A percentile compares a stretch with the other conserved stretches of the same genome.
phyloP scores from a whole-genome alignment of 192 early-diverging fungal species.

The Rhizoclosmatium globosum region DNA sequence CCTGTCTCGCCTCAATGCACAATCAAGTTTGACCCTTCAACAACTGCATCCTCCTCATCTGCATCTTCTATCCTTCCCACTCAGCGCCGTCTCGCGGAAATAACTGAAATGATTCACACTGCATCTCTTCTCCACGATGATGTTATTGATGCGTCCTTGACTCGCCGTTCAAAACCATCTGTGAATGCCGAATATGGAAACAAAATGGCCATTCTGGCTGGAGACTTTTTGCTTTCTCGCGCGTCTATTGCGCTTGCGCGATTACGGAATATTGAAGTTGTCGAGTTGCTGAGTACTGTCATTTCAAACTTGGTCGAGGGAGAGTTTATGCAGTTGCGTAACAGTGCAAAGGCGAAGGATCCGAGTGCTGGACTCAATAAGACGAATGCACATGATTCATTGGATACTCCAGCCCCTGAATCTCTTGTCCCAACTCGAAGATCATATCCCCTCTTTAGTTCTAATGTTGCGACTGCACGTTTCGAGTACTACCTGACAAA shows the following conservation, averaged over 20 bases:
- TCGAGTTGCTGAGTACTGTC: slow-evolving; percentile 90
- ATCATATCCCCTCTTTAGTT: background rate
- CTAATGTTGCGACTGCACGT: slow-evolving; percentile 44
- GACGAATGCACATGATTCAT: background rate
- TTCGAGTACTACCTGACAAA: slow-evolving; percentile 96
- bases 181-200: slow-evolving; percentile 92
- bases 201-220: slow-evolving; percentile 94
- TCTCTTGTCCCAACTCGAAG: slow-evolving; percentile 5
- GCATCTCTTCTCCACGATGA: slow-evolving; percentile 96
- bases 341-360: slow-evolving; percentile 46
- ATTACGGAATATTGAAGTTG: slow-evolving; percentile 89
- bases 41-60: background rate
- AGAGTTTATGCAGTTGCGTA: slow-evolving; percentile 96
- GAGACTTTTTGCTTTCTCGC: slow-evolving; percentile 91
- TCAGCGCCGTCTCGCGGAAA: slow-evolving; percentile 93
- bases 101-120: slow-evolving; percentile 98
- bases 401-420: background rate
- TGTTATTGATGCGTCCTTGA: slow-evolving; percentile 81
- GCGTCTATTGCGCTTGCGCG: slow-evolving; percentile 91
- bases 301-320: slow-evolving; percentile 96
- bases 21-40: background rate
- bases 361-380: slow-evolving; percentile 5
- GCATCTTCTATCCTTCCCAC: slow-evolving; percentile 72
- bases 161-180: slow-evolving; percentile 76
- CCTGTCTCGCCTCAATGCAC: slow-evolving; percentile 8